phyloP scores from a whole-genome alignment of 129 eudicot genomes.

The Tagetes erecta region DNA sequence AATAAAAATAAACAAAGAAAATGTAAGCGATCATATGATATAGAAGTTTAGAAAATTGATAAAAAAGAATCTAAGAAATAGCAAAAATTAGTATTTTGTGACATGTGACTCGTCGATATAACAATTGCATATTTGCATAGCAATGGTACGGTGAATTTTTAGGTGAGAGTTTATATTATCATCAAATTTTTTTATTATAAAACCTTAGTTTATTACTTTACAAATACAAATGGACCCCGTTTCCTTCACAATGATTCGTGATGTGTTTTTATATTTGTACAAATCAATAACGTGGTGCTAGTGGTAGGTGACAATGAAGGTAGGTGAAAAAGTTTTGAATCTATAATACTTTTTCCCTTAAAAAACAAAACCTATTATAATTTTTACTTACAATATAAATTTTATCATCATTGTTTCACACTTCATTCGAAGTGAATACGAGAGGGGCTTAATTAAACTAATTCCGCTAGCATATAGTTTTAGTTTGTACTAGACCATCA shows the following conservation, averaged over 20 bases:
- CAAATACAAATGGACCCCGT: background rate
- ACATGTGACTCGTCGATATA: too few species aligned
- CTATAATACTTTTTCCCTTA: background rate
- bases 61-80: too few species aligned
- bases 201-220: background rate
- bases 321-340: background rate
- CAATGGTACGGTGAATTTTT: background rate
- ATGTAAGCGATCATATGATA: too few species aligned
- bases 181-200: background rate
- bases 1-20: too few species aligned
- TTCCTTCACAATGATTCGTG: conserved; percentile 1
- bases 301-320: conserved; percentile 7
- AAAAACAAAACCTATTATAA: background rate
- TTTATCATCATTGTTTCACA: background rate
- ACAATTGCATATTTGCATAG: background rate
- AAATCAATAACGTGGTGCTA: background rate
- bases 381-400: background rate
- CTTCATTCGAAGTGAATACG: background rate
- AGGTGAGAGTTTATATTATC: background rate
- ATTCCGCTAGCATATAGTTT: too few species aligned
- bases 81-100: too few species aligned
- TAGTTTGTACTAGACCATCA: too few species aligned
- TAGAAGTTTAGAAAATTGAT: too few species aligned
- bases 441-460: background rate
- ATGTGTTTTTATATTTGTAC: background rate